Evolutionary conservation across 345 rosid species (phyloP).

Genomic region (Brassica juncea): DNA sequence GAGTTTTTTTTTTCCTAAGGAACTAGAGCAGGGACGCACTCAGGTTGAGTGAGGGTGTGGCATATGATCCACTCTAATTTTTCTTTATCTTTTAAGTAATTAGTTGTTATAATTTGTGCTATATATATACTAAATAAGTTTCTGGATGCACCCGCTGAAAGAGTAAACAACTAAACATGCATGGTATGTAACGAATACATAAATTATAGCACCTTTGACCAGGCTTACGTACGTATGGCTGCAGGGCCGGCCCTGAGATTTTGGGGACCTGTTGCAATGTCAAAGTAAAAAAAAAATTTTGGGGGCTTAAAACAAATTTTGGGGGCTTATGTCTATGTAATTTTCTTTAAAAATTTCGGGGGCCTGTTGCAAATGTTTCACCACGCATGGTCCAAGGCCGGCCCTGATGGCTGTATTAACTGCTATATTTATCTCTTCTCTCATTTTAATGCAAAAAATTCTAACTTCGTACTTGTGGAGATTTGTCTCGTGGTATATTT

Average conservation of each 20-base stretch:
- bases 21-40: background rate
- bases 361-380: too few species aligned
- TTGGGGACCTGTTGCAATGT: too few species aligned
- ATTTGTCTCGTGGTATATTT: background rate
- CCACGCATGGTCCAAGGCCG: too few species aligned
- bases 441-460: background rate
- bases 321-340: too few species aligned
- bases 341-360: too few species aligned
- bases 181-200: constrained; percentile 9
- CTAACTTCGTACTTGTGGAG: background rate
- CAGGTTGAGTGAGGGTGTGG: background rate
- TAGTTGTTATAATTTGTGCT: background rate
- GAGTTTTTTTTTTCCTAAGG: background rate
- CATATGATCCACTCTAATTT: background rate
- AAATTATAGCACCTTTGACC: constrained; percentile 7
- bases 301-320: too few species aligned
- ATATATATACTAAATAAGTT: background rate
- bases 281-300: too few species aligned
- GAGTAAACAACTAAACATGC: background rate
- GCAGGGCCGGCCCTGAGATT: too few species aligned
- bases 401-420: background rate
- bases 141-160: background rate
- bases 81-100: background rate
- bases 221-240: background rate
- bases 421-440: background rate